Conservation (phyloP, 805 yeast species). For the Ogataea henricii region DNA sequence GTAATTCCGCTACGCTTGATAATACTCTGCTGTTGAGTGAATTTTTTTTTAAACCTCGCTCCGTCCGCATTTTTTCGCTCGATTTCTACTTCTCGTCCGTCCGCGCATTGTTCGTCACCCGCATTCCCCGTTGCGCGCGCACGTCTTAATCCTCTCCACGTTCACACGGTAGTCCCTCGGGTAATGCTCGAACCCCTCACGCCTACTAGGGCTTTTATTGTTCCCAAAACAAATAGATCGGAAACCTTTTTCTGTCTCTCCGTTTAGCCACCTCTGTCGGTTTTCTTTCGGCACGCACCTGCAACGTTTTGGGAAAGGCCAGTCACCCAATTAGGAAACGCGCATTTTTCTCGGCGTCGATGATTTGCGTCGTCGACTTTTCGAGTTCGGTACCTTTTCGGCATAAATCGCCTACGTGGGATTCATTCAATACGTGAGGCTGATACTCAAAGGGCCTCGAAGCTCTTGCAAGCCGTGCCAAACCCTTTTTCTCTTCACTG, state of each 20-base stretch:
- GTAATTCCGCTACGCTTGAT: neutral
- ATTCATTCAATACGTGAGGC: neutral
- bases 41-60: neutral
- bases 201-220: constrained; percentile 1
- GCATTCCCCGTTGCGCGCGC: constrained; percentile 5
- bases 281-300: neutral
- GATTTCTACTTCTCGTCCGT: constrained; percentile 1
- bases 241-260: constrained; percentile 3
- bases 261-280: neutral
- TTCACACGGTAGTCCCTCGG: constrained; percentile 1
- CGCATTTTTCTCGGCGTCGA: neutral
- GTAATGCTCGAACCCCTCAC: constrained; percentile 1
- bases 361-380: neutral
- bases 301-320: constrained; percentile 3
- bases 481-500: neutral
- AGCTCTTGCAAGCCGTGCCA: neutral
- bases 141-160: neutral
- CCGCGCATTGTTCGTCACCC: constrained; percentile 1
- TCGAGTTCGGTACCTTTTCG: neutral
- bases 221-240: constrained; percentile 3
- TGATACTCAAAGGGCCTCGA: neutral
- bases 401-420: no score
- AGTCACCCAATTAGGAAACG: neutral
- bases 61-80: neutral
- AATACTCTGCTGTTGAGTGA: neutral